Percentiles rank a stretch among this genome's conserved stretches.
Evolutionary conservation across 2,329 filamentous ascomycete genomes (phyloP).

Genomic region (Beauveria caledonica): DNA sequence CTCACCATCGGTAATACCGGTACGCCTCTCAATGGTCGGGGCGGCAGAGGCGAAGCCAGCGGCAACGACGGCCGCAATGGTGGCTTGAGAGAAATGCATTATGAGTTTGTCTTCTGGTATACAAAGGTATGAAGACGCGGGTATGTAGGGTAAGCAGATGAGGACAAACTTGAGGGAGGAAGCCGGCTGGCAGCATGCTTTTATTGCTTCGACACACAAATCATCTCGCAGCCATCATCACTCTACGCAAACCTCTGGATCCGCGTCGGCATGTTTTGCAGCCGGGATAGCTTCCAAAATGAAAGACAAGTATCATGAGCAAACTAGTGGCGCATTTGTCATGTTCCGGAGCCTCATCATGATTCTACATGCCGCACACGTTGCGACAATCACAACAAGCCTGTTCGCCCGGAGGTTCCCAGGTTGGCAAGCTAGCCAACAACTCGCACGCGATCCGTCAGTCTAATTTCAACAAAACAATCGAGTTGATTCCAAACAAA

Average conservation of each 20-base stretch:
- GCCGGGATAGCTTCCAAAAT: background rate
- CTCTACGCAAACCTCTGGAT: background rate
- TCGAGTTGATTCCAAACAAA: background rate
- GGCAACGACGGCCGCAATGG: constrained; percentile 12
- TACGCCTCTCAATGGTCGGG: constrained; percentile 13
- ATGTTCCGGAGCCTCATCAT: background rate
- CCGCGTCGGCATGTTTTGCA: background rate
- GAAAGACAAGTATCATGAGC: background rate
- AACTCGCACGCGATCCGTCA: background rate
- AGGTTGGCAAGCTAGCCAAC: background rate
- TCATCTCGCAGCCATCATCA: too few relatives aligned
- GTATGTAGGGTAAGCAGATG: background rate
- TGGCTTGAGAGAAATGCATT: constrained; percentile 14
- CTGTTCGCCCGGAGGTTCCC: background rate
- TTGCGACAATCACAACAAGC: background rate
- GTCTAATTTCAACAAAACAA: background rate
- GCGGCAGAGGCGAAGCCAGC: constrained; percentile 13
- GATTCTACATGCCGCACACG: background rate
- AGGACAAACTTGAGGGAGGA: too few relatives aligned
- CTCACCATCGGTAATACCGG: constrained; percentile 15
- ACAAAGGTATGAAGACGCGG: background rate
- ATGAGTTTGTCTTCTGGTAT: background rate
- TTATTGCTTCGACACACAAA: background rate
- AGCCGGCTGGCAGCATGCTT: background rate
- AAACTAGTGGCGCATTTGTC: background rate